Base-by-base conservation (phyloP, 2,329 filamentous ascomycete species). In the Ceratocystiopsis sp. region DNA sequence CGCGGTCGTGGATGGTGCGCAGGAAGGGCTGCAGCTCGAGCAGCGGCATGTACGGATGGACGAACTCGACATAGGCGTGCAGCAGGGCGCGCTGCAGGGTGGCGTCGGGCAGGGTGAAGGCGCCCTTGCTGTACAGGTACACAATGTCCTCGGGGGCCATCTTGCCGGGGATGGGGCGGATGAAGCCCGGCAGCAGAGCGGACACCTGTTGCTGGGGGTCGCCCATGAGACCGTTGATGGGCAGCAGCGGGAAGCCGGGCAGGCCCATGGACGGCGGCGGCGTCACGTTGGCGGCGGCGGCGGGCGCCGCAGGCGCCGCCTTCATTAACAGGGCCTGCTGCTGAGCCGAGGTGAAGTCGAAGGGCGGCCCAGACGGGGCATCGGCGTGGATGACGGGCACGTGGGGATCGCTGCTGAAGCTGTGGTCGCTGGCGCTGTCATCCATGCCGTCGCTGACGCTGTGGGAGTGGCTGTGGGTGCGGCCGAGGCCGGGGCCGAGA, bases 41-140 rank as follows among this genome's bases (percentile, higher is more conserved):
- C 32, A 94, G 66, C 19, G 89, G 89, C 84, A 95, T 94, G 58
- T 84, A 95, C 1, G 87, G 85, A 58, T 95, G 82, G 9, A 95
- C 85, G 57, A 81, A 94, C 62, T 94, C 83, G 48, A 89, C 71
- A 53, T 91, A 95, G 35, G 78, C 78, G 52, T 79, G 78, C 15
- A 96, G 65, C 37, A 95, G 69, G 46, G 86, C 85, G 57, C 83
- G 84, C 54, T 89, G 82, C 34, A 95, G 66, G 5, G 65, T 62
- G 4, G 69, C 60, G 36, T 73, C 68, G 2, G 89, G 89, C 36
- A 95, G 72, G 2, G 77, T 77, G 50, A 95, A 65, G 1, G 86
- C 86, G 5, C 86, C 86, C 65, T 94, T 95, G 56, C 78, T 73
- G 48, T 79, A 73, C 45, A 95, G 69, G 59, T 91, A 94, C 45